A percentile compares a stretch with the other conserved stretches of the same genome.
Evolutionary conservation across 257 asterid genomes (phyloP).

Genomic region (Lycium ferocissimum): DNA sequence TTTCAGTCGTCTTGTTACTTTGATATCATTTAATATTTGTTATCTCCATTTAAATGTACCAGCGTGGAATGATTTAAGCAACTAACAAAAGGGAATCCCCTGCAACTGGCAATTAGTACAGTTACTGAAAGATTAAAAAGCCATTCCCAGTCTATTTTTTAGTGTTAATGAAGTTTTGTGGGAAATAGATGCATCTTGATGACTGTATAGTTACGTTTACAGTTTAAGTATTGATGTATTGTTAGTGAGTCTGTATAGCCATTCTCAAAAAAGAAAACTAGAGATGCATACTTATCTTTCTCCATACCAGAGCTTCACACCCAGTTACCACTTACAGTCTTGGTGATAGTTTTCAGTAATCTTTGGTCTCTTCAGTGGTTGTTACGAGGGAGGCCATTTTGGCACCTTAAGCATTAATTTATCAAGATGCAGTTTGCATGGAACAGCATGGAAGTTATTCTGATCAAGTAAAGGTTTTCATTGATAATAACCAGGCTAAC

Average conservation of each 20-base stretch:
- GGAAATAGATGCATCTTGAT: neutral
- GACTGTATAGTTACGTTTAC: neutral
- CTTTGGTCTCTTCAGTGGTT: neutral
- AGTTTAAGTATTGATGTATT: neutral
- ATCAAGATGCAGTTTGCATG: constrained; percentile 9
- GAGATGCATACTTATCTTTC: neutral
- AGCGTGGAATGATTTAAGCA: neutral
- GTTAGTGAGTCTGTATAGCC: neutral
- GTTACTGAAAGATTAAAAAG: neutral
- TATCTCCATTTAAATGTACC: neutral
- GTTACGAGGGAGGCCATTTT: constrained; percentile 1
- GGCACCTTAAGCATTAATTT: constrained; percentile 24
- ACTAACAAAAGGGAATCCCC: neutral
- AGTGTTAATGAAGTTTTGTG: neutral
- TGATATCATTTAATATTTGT: neutral
- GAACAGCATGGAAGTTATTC: constrained; percentile 2
- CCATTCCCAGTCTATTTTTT: neutral
- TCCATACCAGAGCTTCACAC: neutral
- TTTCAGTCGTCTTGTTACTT: neutral
- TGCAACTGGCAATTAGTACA: constrained; percentile 5
- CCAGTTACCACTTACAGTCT: neutral
- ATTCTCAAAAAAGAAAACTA: constrained; percentile 16
- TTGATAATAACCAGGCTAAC: too few species aligned
- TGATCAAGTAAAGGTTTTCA: neutral
- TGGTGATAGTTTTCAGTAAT: neutral